A percentile compares a stretch with the other conserved stretches of the same genome.
phyloP scores from a whole-genome alignment of 176 grass and related monocot genomes.

The Triticum aestivum region IWGSC_CS_RefSeq_v2.1 NC_057813.1:528593077-528593576 shows the following conservation, averaged over 20 bases:
- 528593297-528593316: background rate
- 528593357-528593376: conserved; percentile 50
- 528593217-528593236: background rate
- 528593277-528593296: background rate
- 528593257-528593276: too few relatives aligned
- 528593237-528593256: background rate
- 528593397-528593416: conserved; percentile 47
- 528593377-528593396: conserved; percentile 80
- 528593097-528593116: background rate
- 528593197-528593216: background rate
- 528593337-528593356: conserved; percentile 47
- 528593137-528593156: background rate
- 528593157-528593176: background rate
- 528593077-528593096: background rate
- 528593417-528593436: conserved; percentile 59
- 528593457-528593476: conserved; percentile 9
- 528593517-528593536: conserved; percentile 57
- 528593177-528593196: background rate
- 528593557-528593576: conserved; percentile 88
- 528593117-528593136: background rate
- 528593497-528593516: conserved; percentile 66
- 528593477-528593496: conserved; percentile 54
- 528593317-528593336: background rate
- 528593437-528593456: background rate
- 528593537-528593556: conserved; percentile 84